A percentile compares a stretch with the other conserved stretches of the same genome.
Evolutionary conservation across 2,329 filamentous ascomycete species (phyloP).

Genomic region (Colletotrichum liriopes): DNA sequence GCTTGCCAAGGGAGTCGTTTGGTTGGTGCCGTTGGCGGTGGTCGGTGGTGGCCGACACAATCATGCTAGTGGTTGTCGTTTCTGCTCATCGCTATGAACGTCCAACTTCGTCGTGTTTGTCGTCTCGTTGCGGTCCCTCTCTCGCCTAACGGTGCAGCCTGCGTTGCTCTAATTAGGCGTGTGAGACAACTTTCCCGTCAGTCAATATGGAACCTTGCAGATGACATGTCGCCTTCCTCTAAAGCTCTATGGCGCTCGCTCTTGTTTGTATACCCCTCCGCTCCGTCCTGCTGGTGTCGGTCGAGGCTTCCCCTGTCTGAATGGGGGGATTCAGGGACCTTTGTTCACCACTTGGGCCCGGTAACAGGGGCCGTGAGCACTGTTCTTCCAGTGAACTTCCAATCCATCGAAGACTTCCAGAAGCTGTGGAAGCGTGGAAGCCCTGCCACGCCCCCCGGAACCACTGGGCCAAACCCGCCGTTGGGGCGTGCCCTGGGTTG

Average conservation of each 20-base stretch:
- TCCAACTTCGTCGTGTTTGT: conserved; percentile 6
- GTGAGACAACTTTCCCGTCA: conserved; percentile 34
- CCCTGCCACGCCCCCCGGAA: conserved; percentile 27
- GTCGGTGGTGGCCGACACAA: conserved; percentile 5
- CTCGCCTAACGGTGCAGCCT: conserved; percentile 31
- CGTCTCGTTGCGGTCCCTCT: conserved; percentile 31
- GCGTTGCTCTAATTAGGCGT: conserved; percentile 29
- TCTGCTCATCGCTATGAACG: neutral
- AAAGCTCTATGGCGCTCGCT: conserved; percentile 6
- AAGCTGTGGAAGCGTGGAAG: conserved; percentile 39
- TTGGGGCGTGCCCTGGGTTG: conserved; percentile 7
- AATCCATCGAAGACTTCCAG: conserved; percentile 39
- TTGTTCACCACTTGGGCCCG: conserved; percentile 31
- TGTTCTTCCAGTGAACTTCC: conserved; percentile 31
- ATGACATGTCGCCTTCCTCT: conserved; percentile 10
- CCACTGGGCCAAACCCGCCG: conserved; percentile 20
- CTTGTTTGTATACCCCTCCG: conserved; percentile 18
- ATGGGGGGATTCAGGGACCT: conserved; percentile 24
- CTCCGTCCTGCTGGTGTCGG: conserved; percentile 3
- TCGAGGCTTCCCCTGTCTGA: conserved; percentile 28
- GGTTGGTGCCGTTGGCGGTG: conserved; percentile 4
- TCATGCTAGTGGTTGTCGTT: neutral
- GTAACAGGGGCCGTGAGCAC: conserved; percentile 26
- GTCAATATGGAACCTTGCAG: conserved; percentile 33
- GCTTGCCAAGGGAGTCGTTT: conserved; percentile 30